Evolutionary conservation across 1,284 basidiomycete species (phyloP).

Genomic region (Fistulinella cinereoalba): DNA sequence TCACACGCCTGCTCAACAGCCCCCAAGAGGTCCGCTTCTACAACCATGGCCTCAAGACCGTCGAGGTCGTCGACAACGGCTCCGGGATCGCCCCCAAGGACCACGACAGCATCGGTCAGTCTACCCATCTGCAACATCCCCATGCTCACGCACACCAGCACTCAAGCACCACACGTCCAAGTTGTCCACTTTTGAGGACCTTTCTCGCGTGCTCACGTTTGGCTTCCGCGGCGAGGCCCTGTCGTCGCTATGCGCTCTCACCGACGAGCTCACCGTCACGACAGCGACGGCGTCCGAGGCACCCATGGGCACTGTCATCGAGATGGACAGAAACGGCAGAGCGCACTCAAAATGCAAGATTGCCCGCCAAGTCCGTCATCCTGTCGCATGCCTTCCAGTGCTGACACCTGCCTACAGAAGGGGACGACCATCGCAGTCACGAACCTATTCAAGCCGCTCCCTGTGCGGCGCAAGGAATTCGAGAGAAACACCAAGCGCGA

Average conservation of each 20-base stretch:
- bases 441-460: conserved; percentile 78
- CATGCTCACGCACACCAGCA: conserved; percentile 41
- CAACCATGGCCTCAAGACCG: conserved; percentile 79
- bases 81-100: conserved; percentile 78
- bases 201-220: conserved; percentile 79
- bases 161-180: conserved; percentile 96
- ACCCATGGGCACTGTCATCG: conserved; percentile 77
- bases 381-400: not conserved
- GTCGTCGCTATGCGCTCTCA: conserved; percentile 87
- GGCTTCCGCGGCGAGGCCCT: conserved; percentile 97
- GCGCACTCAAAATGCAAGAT: conserved; percentile 53
- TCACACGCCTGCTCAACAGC: not conserved
- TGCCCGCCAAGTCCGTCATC: conserved; percentile 66
- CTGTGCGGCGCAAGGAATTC: conserved; percentile 91
- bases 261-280: conserved; percentile 65
- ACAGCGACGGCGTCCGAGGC: conserved; percentile 72
- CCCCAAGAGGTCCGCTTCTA: conserved; percentile 86
- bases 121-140: not conserved
- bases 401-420: conserved; percentile 44
- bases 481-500: conserved; percentile 90
- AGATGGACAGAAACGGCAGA: conserved; percentile 65
- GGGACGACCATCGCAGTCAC: conserved; percentile 84
- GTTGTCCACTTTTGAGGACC: conserved; percentile 72
- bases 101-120: conserved; percentile 75
- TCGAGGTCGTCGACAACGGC: conserved; percentile 95